Conservation (phyloP, 1,284 basidiomycete genomes). For the Cutaneotrichosporon arboriforme region DNA sequence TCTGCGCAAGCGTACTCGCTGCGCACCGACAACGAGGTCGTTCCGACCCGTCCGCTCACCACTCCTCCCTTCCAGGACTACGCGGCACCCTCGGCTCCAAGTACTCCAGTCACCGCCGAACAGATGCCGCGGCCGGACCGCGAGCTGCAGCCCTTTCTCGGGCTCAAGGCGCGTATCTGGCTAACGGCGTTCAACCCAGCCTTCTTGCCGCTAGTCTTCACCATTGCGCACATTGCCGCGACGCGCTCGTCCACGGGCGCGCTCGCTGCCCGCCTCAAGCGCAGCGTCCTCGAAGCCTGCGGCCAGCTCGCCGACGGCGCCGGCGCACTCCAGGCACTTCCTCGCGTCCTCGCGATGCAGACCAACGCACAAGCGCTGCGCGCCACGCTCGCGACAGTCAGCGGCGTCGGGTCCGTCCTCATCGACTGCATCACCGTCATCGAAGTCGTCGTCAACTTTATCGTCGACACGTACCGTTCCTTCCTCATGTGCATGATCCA, state of each 20-base stretch:
- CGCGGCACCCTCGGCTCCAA: not conserved
- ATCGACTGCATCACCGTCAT: slow-evolving; percentile 64
- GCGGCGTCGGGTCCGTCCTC: slow-evolving; percentile 67
- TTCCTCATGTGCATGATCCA: slow-evolving; percentile 89
- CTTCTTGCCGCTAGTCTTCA: slow-evolving; percentile 77
- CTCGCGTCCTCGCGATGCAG: slow-evolving; percentile 75
- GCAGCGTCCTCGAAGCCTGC: slow-evolving; percentile 69
- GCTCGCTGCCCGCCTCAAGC: slow-evolving; percentile 65
- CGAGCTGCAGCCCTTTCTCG: slow-evolving; percentile 61
- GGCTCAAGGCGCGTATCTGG: slow-evolving; percentile 71
- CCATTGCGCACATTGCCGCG: slow-evolving; percentile 70
- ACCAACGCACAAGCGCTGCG: slow-evolving; percentile 72
- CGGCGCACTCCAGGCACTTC: slow-evolving; percentile 73
- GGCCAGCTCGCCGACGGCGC: slow-evolving; percentile 75
- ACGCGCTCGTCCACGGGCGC: slow-evolving; percentile 60
- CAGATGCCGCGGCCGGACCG: not conserved
- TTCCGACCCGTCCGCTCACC: not conserved
- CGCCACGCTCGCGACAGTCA: slow-evolving; percentile 70
- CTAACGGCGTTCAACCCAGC: slow-evolving; percentile 63
- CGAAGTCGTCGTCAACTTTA: slow-evolving; percentile 82
- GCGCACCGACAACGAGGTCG: no score
- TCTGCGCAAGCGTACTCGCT: no score
- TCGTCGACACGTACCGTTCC: slow-evolving; percentile 84
- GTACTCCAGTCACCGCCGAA: not conserved
- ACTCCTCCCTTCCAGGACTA: not conserved